These are phyloP conservation scores for Carallia pectinifolia DNA, from an alignment of 345 rosid genomes.

Conservation along the genomic window DNA sequence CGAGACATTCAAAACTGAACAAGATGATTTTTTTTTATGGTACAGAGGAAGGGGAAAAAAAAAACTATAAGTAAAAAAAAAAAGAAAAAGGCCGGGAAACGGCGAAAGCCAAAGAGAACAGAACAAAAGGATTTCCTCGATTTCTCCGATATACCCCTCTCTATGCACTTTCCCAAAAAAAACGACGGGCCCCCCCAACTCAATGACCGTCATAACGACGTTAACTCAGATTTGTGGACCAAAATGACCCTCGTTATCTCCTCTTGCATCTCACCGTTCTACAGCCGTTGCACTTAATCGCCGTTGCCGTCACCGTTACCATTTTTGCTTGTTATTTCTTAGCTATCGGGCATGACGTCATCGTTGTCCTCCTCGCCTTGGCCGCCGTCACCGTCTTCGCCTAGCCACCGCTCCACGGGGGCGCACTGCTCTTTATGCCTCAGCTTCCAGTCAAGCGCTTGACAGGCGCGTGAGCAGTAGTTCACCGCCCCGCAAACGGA, in stretches of 20 bases:
- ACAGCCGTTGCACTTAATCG: slow-evolving; percentile 12
- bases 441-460: slow-evolving; percentile 93
- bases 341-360: slow-evolving; percentile 39
- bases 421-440: slow-evolving; percentile 77
- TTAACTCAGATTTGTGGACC: slow-evolving; percentile 5
- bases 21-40: not conserved
- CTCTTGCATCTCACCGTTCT: slow-evolving; percentile 10
- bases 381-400: slow-evolving; percentile 51
- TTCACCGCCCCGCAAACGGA: slow-evolving; percentile 92
- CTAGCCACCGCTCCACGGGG: slow-evolving; percentile 64
- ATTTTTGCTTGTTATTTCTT: not conserved
- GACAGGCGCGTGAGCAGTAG: slow-evolving; percentile 97
- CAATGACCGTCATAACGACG: slow-evolving; percentile 11
- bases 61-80: not conserved
- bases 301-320: not conserved
- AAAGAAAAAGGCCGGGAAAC: not conserved
- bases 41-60: slow-evolving; percentile 9
- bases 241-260: slow-evolving; percentile 29
- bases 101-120: not conserved
- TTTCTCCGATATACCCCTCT: slow-evolving; percentile 25
- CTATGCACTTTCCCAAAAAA: slow-evolving; percentile 7
- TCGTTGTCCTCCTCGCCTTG: slow-evolving; percentile 20
- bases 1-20: not conserved
- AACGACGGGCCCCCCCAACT: slow-evolving; percentile 8
- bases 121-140: slow-evolving; percentile 8